Conservation (phyloP, 192 early-diverging fungal genomes). For the Coemansia sp. region DNA sequence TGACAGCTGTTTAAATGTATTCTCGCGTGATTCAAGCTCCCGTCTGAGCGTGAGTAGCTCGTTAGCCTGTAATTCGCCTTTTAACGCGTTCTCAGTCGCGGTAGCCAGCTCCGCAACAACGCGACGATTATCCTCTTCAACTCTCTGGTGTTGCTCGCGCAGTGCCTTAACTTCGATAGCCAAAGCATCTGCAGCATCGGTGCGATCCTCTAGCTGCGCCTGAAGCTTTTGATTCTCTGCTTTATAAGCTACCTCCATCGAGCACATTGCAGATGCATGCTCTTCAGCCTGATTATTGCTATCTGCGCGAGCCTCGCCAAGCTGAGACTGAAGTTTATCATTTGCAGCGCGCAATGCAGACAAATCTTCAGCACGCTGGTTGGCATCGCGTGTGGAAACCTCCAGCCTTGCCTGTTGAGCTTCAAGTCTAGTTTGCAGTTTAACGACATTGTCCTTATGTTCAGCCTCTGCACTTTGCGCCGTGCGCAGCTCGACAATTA, state of each 20-base stretch:
- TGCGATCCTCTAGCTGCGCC: constrained; percentile 5
- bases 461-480: background rate
- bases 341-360: background rate
- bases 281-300: constrained; percentile 1
- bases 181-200: background rate
- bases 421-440: constrained; percentile 3
- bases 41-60: background rate
- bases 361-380: background rate
- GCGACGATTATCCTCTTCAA: background rate
- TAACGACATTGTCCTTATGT: background rate
- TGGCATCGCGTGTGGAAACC: constrained; percentile 6
- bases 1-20: background rate
- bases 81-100: background rate
- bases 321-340: constrained; percentile 4
- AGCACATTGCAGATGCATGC: constrained; percentile 9
- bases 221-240: background rate
- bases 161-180: background rate
- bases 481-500: constrained; percentile 6
- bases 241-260: background rate
- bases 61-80: background rate
- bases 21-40: background rate
- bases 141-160: background rate
- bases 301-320: constrained; percentile 1
- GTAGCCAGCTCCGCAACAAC: background rate
- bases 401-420: background rate